phyloP scores from a whole-genome alignment of 495 filamentous ascomycete genomes.

The Aspergillus incahuasiensis region DNA sequence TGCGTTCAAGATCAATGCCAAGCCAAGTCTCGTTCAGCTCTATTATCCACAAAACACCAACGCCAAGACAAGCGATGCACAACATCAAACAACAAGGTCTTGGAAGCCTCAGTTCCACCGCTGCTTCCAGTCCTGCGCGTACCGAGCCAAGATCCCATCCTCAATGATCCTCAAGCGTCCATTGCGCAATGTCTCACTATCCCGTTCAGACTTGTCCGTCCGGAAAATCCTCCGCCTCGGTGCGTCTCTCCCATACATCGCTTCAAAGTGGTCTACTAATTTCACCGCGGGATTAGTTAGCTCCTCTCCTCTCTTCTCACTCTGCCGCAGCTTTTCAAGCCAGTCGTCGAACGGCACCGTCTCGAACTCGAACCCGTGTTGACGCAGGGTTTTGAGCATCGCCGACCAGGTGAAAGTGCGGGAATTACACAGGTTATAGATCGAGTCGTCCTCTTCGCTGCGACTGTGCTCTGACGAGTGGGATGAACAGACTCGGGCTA shows the following conservation, averaged over 20 bases:
- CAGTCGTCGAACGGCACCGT: constrained; percentile 43
- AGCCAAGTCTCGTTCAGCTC: background rate
- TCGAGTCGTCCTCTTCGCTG: constrained; percentile 23
- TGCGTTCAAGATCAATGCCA: too few relatives aligned
- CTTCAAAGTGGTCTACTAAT: constrained; percentile 51
- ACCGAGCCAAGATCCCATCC: constrained; percentile 34
- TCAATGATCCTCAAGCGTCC: constrained; percentile 31
- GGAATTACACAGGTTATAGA: constrained; percentile 53
- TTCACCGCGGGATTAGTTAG: constrained; percentile 55
- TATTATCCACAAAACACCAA: background rate
- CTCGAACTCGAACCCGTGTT: constrained; percentile 43
- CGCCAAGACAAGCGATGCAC: background rate
- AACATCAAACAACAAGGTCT: background rate
- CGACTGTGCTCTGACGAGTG: background rate
- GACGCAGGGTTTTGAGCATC: constrained; percentile 42
- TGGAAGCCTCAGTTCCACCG: constrained; percentile 18
- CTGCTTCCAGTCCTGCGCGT: constrained; percentile 33
- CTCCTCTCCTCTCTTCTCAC: constrained; percentile 42
- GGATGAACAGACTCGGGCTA: constrained; percentile 30
- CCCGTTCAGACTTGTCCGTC: constrained; percentile 33
- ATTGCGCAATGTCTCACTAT: constrained; percentile 34
- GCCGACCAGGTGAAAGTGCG: constrained; percentile 48
- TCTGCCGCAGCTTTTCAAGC: constrained; percentile 41
- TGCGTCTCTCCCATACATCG: constrained; percentile 20
- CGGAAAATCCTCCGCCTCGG: constrained; percentile 19